phyloP scores from a whole-genome alignment of 495 filamentous ascomycete species.

The Neurospora sp. region DNA sequence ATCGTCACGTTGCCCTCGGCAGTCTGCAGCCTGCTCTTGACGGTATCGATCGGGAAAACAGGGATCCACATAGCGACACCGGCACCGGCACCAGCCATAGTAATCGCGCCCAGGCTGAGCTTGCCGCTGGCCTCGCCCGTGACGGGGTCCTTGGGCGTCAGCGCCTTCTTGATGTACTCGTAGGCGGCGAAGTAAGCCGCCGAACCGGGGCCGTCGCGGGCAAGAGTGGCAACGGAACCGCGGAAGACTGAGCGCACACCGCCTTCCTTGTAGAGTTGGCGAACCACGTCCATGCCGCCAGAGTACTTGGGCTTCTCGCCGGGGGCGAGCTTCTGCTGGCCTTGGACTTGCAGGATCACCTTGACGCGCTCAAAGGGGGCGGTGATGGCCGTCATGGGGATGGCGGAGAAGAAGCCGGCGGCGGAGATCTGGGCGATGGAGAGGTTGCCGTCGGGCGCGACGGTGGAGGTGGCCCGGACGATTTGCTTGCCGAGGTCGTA shows the following conservation, averaged over 20 bases:
- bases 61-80: constrained; percentile 99
- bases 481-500: constrained; percentile 91
- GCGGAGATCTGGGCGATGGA: constrained; percentile 80
- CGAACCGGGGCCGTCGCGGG: constrained; percentile 82
- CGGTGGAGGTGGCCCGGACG: constrained; percentile 56
- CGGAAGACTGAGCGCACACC: constrained; percentile 87
- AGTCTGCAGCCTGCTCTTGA: constrained; percentile 90
- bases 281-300: constrained; percentile 85
- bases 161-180: constrained; percentile 78
- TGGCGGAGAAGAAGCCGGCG: constrained; percentile 94
- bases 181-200: constrained; percentile 97
- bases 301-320: constrained; percentile 91
- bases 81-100: constrained; percentile 76
- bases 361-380: constrained; percentile 98
- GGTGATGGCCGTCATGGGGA: constrained; percentile 96
- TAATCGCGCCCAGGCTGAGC: constrained; percentile 72
- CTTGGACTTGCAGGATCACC: constrained; percentile 95
- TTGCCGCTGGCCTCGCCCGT: constrained; percentile 60
- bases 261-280: constrained; percentile 86
- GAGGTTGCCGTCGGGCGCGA: constrained; percentile 54
- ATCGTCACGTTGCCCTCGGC: constrained; percentile 82
- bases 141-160: constrained; percentile 78
- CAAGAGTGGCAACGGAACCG: constrained; percentile 81
- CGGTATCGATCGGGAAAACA: constrained; percentile 93
- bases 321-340: constrained; percentile 72